Conservation (phyloP, 2,329 filamentous ascomycete genomes). For the Arachnopeziza araneosa region DNA sequence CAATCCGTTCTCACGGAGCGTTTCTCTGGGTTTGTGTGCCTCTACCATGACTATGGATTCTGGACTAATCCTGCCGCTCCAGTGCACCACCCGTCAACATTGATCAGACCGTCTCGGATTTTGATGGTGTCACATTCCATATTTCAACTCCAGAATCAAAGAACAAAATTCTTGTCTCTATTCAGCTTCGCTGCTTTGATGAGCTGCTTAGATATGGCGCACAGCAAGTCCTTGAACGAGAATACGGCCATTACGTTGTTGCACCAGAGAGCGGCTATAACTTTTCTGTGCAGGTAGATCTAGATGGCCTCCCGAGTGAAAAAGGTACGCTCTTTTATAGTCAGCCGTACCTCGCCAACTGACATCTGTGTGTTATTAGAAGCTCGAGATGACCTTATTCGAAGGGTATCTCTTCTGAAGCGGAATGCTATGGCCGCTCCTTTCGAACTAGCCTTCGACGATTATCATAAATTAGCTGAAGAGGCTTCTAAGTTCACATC, state of each 20-base stretch:
- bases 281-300: slow-evolving; percentile 86
- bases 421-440: slow-evolving; percentile 98
- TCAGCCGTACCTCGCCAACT: slow-evolving; percentile 1
- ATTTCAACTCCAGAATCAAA: slow-evolving; percentile 94
- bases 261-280: slow-evolving; percentile 86
- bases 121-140: slow-evolving; percentile 97
- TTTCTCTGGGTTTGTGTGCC: slow-evolving; percentile 46
- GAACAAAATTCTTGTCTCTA: slow-evolving; percentile 89
- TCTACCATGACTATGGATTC: neutral
- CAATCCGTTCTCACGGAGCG: slow-evolving; percentile 93
- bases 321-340: slow-evolving; percentile 49
- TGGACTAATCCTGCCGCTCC: slow-evolving; percentile 9
- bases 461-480: slow-evolving; percentile 80
- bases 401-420: slow-evolving; percentile 85
- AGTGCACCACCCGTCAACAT: slow-evolving; percentile 84
- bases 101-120: slow-evolving; percentile 97
- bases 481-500: slow-evolving; percentile 89
- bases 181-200: slow-evolving; percentile 89
- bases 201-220: slow-evolving; percentile 93
- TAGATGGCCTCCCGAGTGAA: slow-evolving; percentile 78
- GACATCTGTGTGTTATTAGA: slow-evolving; percentile 40
- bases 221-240: slow-evolving; percentile 81
- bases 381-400: slow-evolving; percentile 77
- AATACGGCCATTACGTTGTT: slow-evolving; percentile 91
- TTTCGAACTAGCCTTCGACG: slow-evolving; percentile 94